Evolutionary conservation across 148 eudicot genomes (phyloP), one percentile per base, ranked within the genome.

Genomic region (Persicaria tinctoria): DNA sequence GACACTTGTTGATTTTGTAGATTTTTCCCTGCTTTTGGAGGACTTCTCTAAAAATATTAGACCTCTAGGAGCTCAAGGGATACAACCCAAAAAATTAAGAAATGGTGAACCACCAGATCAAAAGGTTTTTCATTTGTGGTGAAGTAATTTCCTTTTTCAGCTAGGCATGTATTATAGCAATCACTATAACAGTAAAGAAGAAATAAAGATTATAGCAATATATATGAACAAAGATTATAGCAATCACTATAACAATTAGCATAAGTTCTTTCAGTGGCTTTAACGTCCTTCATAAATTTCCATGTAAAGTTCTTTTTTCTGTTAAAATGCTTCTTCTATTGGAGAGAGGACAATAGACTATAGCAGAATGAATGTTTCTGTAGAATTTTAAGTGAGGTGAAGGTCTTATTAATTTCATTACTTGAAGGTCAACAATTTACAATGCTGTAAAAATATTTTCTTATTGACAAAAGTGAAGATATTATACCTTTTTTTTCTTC

Each of bases 41-140:
- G n/a, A n/a, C n/a, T n/a, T n/a, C n/a, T n/a, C n/a, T n/a, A n/a
- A 83, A 79, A 81, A 81, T 51, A 80, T 77, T 74, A 79, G 66
- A 63, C 74, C 84, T 41, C 85, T 77, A 72, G 82, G 78, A 69
- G 48, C 51, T 76, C 82, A 82, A 62, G 87, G 79, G 60, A 74
- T 76, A 62, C 88, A 82, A 75, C 86, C 80, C 78, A 89, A 83
- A 86, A 90, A 73, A 74, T 77, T 63, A 68, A 89, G 69, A 78
- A 81, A 78, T 75, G 75, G 83, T 80, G 91, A 88, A 77, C 84
- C 90, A 73, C 92, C 91, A 71, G 97, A 95, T 68, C 93, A 87
- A 70, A 95, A 95, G 99, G 99, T 95, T 64, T 81, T 85, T 46
- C 46, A 56, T 75, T 64, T 81, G 70, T 66, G 14, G 13, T 2